A percentile compares a stretch with the other conserved stretches of the same genome.
phyloP scores from a whole-genome alignment of 108 stramenopile genomes.

The Nitzschia sp. region DNA sequence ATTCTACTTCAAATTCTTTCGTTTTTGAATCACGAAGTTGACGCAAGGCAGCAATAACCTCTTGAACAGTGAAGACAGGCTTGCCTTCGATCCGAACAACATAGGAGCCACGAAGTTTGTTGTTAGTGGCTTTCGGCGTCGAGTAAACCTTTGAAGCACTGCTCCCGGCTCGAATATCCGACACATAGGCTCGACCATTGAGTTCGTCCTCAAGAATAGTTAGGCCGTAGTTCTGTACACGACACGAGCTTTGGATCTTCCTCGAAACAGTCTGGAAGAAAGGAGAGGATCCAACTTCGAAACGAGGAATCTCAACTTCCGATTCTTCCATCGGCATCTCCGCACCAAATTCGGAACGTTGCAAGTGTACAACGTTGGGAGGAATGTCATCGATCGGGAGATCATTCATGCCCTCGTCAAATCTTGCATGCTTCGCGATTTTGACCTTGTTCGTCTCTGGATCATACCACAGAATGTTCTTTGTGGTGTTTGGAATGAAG shows the following conservation, averaged over 20 bases:
- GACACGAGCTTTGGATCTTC: neutral
- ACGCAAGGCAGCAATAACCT: neutral
- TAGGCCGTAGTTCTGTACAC: neutral
- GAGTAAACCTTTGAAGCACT: neutral
- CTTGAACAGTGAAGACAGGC: neutral
- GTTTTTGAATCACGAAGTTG: neutral
- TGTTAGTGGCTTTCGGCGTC: neutral
- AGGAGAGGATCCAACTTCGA: neutral
- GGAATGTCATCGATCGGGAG: conserved; percentile 16
- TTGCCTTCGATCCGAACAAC: neutral
- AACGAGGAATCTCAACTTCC: neutral
- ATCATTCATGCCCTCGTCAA: conserved; percentile 52
- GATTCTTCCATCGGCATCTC: neutral
- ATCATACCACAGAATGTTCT: no score
- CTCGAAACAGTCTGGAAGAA: neutral
- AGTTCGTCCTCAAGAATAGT: neutral
- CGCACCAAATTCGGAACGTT: neutral
- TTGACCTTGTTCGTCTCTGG: neutral
- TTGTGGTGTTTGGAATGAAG: no score
- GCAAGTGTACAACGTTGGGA: conserved; percentile 15
- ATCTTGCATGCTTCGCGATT: no score
- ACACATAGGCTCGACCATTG: neutral
- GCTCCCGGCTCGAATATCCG: neutral
- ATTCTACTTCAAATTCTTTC: neutral
- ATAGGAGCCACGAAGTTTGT: neutral